Conservation (phyloP, 1,139 yeast genomes). For the Blastobotrys raffinosifermentans region DNA sequence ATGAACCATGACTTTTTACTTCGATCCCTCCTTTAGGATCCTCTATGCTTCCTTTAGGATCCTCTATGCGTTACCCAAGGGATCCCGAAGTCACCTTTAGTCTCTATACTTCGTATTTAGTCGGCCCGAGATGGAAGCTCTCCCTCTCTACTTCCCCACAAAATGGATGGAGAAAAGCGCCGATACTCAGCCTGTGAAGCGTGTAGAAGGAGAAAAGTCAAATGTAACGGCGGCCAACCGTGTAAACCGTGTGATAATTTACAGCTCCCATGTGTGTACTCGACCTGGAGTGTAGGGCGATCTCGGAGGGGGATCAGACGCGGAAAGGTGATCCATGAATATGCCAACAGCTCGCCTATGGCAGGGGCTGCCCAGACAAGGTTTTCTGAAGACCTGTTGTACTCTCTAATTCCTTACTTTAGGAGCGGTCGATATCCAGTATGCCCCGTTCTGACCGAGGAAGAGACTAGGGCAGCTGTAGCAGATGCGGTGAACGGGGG, state of each 20-base stretch:
- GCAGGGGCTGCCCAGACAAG: neutral
- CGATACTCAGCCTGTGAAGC: conserved; percentile 17
- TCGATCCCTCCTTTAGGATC: neutral
- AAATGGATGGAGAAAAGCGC: neutral
- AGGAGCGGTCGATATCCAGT: conserved; percentile 16
- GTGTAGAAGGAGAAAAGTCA: conserved; percentile 16
- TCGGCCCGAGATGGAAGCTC: too few species aligned
- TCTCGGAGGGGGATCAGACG: conserved; percentile 11
- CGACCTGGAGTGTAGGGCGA: conserved; percentile 5
- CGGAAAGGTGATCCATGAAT: conserved; percentile 15
- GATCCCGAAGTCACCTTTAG: too few species aligned
- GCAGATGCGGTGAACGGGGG: conserved; percentile 5
- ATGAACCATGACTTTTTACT: neutral
- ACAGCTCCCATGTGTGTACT: conserved; percentile 14
- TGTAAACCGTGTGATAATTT: conserved; percentile 16
- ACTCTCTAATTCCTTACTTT: conserved; percentile 10
- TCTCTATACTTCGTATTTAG: too few species aligned
- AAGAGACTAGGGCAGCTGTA: conserved; percentile 13
- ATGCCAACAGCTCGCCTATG: conserved; percentile 4
- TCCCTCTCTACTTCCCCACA: too few species aligned
- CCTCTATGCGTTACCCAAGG: too few species aligned
- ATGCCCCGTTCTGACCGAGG: conserved; percentile 15
- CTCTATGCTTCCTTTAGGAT: too few species aligned
- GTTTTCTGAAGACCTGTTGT: conserved; percentile 11
- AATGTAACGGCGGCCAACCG: conserved; percentile 15